phyloP scores from a whole-genome alignment of 148 eudicot species.

The Amaranthus hypochondriacus region DNA sequence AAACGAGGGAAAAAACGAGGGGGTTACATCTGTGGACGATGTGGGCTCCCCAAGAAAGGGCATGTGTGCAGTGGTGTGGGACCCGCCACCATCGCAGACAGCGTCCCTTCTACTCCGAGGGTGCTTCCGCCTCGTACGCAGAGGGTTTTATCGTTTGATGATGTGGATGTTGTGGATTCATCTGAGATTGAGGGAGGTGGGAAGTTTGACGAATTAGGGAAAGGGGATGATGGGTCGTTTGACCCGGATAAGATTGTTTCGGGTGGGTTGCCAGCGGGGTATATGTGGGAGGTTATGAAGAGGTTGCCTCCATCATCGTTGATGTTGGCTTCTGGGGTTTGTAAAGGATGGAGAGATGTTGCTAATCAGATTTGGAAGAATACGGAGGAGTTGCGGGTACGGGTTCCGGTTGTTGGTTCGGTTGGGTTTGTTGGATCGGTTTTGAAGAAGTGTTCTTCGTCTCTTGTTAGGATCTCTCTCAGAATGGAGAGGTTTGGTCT shows the following conservation, averaged over 20 bases:
- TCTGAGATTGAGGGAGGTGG: conserved; percentile 23
- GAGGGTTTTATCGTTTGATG: conserved; percentile 69
- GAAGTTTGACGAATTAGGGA: not conserved
- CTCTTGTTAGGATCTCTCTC: conserved; percentile 61
- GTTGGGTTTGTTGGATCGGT: conserved; percentile 63
- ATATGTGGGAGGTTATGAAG: conserved; percentile 71
- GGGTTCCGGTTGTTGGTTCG: conserved; percentile 61
- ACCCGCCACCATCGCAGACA: not conserved
- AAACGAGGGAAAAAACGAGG: conserved; percentile 62
- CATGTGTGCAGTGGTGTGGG: conserved; percentile 45
- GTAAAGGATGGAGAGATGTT: conserved; percentile 76
- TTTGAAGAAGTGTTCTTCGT: conserved; percentile 65
- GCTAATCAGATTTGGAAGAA: conserved; percentile 56
- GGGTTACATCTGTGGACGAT: conserved; percentile 77
- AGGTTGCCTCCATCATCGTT: conserved; percentile 62
- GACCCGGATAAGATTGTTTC: conserved; percentile 29
- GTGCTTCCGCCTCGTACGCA: conserved; percentile 20
- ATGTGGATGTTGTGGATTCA: conserved; percentile 32
- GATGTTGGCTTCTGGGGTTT: conserved; percentile 71
- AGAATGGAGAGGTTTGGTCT: conserved; percentile 69
- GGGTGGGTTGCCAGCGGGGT: conserved; percentile 39
- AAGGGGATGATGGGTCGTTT: conserved; percentile 22
- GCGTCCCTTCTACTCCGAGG: conserved; percentile 24
- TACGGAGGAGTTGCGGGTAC: conserved; percentile 68
- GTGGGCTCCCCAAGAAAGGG: conserved; percentile 82